Base-by-base conservation (phyloP, 768 basidiomycete species). In the Sistotremastrum suecicum region DNA sequence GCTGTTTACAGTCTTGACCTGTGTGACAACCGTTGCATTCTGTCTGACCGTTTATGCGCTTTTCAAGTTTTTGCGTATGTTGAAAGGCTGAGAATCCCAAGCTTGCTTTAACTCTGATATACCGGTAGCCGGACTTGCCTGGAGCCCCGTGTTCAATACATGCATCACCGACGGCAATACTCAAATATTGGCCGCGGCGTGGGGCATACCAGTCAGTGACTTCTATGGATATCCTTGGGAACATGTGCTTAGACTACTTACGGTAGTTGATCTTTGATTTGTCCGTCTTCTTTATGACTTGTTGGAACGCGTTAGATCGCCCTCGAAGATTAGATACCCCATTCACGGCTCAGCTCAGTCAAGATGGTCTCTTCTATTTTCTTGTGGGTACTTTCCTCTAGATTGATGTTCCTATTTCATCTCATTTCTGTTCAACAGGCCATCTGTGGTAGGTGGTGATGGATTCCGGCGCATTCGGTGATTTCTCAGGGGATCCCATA, bases 301-400 rank as follows among this genome's bases (percentile, higher is more conserved):
- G 34, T n/a, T 34, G 43, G 43, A 48, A 48, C 43, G 46, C 42
- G 10, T 28, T 48, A 6, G 46, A 48, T 12, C 41, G 46, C 8
- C 46, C 46, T 2, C 46, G 46, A 34, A 5, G 7, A 5, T 10
- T 43, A 37, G 28, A 42, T 3, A 44, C 46, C 20, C 42, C 42
- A 5, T 28, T 48, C 6, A 33, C 36, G 5, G 43, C 42, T 10
- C 34, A 42, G 11, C 36, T 48, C 10, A 42, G 37, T 43, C 43
- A 35, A 4, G 46, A 48, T 42, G 46, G 46, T 30, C 34, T 36
- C 30, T 1, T 48, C 3, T 48, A 45, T 20, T 45, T 45, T 12
- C 5, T 45, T 36, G 43, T 45, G 20, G 7, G 43, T 45, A 12
- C 43, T 11, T 38, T 28, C 6, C 6, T n/a, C 31, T 4, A 9